These are phyloP conservation scores for Lagenaria siceraria DNA, from an alignment of 306 rosid genomes.

Conservation along the genomic window DNA sequence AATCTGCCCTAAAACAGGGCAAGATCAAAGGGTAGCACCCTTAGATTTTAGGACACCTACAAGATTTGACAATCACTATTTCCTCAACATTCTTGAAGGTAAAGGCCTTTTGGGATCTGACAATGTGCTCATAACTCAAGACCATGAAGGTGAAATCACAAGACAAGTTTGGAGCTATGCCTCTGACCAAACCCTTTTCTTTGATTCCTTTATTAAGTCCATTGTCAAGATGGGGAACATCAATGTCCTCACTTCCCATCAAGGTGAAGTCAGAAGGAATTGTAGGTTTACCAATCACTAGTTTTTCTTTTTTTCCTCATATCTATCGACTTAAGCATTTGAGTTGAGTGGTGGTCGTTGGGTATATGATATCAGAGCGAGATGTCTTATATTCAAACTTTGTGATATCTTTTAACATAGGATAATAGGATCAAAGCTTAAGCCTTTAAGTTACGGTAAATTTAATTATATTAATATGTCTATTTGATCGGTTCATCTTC, in stretches of 20 bases:
- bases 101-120: constrained; percentile 67
- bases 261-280: constrained; percentile 57
- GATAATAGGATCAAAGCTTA: no score
- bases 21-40: constrained; percentile 45
- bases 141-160: constrained; percentile 34
- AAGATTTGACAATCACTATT: constrained; percentile 70
- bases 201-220: constrained; percentile 53
- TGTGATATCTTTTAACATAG: no score
- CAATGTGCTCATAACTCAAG: constrained; percentile 48
- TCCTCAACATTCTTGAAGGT: constrained; percentile 57
- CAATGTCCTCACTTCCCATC: constrained; percentile 44
- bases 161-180: constrained; percentile 57
- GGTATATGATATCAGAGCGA: no score
- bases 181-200: constrained; percentile 45
- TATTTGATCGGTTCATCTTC: background rate
- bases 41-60: constrained; percentile 58
- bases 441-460: background rate
- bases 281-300: constrained; percentile 45
- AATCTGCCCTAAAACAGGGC: constrained; percentile 59
- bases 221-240: constrained; percentile 82
- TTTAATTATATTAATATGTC: no score
- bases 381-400: no score
- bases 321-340: no score
- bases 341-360: no score
- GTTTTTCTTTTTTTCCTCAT: background rate